Evolutionary conservation across 1,284 basidiomycete genomes (phyloP).

Genomic region (Bjerkandera adusta): DNA sequence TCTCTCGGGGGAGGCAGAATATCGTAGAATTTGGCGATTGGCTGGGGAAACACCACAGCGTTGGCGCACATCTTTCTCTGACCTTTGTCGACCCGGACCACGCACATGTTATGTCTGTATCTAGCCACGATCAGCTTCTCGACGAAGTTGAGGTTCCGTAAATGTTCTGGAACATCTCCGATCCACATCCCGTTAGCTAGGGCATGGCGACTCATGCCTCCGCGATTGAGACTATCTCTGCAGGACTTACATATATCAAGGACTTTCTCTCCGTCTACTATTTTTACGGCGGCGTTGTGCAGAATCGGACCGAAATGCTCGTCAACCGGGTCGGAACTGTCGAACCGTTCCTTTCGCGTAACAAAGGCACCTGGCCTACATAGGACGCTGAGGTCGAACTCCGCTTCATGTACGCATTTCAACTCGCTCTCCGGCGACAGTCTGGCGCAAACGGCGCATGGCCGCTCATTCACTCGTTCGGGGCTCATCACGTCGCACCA

Average conservation of each 20-base stretch:
- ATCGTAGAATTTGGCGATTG: constrained; percentile 32
- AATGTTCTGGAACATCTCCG: constrained; percentile 30
- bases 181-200: constrained; percentile 39
- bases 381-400: too few relatives aligned
- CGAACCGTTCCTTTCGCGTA: too few relatives aligned
- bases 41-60: constrained; percentile 33
- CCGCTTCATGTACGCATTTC: too few relatives aligned
- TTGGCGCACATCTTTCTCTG: constrained; percentile 36
- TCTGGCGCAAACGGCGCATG: too few relatives aligned
- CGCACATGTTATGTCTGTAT: constrained; percentile 29
- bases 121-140: constrained; percentile 33
- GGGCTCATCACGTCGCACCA: too few relatives aligned
- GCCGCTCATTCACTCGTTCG: too few relatives aligned
- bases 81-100: constrained; percentile 25
- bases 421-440: too few relatives aligned
- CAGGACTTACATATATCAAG: constrained; percentile 8
- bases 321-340: too few relatives aligned
- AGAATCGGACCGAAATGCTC: too few relatives aligned
- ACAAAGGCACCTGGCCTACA: too few relatives aligned
- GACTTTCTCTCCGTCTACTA: too few relatives aligned
- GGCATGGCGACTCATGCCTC: constrained; percentile 25
- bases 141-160: constrained; percentile 27
- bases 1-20: constrained; percentile 30
- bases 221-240: constrained; percentile 8
- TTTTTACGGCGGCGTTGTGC: too few relatives aligned